Evolutionary conservation across 164 flowering plant genomes (phyloP).

Genomic region (Amborella trichopoda): DNA sequence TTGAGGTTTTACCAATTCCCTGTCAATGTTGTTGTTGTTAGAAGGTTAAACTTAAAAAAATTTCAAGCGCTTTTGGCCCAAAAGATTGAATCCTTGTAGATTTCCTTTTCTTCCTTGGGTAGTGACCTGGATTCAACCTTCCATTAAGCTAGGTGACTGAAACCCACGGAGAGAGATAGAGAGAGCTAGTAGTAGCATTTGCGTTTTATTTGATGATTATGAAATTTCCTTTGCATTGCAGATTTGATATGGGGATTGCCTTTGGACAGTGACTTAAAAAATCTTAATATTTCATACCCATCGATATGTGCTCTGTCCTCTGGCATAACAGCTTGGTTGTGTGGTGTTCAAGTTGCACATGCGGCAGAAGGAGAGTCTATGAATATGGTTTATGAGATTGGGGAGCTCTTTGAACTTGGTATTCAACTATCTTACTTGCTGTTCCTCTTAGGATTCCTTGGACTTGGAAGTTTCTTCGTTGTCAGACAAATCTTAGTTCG

Average conservation of each 20-base stretch:
- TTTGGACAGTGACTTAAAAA: background rate
- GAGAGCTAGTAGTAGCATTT: no score
- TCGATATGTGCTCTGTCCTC: constrained; percentile 17
- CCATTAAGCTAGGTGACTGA: no score
- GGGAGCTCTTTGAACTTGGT: constrained; percentile 85
- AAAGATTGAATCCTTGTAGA: no score
- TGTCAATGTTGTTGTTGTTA: no score
- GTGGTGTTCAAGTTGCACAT: constrained; percentile 41
- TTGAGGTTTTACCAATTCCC: no score
- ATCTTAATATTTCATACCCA: constrained; percentile 10
- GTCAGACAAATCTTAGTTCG: constrained; percentile 93
- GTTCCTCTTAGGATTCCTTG: constrained; percentile 64
- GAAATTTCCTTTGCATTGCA: background rate
- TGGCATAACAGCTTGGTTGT: constrained; percentile 41
- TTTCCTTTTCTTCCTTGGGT: no score
- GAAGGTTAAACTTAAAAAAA: no score
- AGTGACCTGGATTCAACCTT: no score
- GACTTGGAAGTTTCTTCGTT: constrained; percentile 75
- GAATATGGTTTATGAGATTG: constrained; percentile 61
- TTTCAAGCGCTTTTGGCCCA: no score
- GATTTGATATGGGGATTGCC: background rate
- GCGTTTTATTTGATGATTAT: background rate
- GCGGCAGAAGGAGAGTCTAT: constrained; percentile 32
- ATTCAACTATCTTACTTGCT: constrained; percentile 85
- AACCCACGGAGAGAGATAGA: no score